These are phyloP conservation scores for Cryptococcus floricola DNA, from an alignment of 1,284 basidiomycete species.

Conservation along the genomic window DNA sequence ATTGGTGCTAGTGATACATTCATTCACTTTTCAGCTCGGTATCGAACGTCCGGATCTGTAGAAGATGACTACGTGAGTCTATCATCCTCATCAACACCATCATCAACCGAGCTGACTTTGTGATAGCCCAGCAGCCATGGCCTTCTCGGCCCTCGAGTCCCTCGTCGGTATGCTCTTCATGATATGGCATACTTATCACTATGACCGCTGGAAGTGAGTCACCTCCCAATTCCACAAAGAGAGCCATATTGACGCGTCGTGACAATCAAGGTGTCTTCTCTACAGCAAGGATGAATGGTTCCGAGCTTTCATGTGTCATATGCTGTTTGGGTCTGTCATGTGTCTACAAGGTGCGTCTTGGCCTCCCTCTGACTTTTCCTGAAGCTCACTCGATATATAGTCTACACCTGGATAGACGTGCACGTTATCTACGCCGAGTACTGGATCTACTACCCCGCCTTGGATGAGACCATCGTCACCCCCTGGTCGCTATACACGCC, in stretches of 20 bases:
- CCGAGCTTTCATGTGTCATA: constrained; percentile 24
- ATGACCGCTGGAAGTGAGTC: constrained; percentile 28
- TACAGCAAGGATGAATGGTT: constrained; percentile 29
- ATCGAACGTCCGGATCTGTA: background rate
- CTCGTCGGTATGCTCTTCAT: constrained; percentile 23
- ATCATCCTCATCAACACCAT: background rate
- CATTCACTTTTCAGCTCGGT: too few species aligned
- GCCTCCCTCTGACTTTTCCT: background rate
- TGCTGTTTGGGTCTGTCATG: constrained; percentile 20
- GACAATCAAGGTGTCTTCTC: constrained; percentile 22
- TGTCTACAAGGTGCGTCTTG: constrained; percentile 4
- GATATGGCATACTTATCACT: constrained; percentile 38
- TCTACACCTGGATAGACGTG: constrained; percentile 21
- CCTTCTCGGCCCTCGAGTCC: constrained; percentile 19
- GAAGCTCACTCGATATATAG: background rate
- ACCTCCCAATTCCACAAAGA: background rate
- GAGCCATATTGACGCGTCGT: background rate
- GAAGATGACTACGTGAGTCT: constrained; percentile 14
- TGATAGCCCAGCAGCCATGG: constrained; percentile 15
- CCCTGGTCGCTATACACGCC: constrained; percentile 27
- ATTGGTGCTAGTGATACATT: too few species aligned
- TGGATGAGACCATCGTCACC: constrained; percentile 16
- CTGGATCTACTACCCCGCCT: constrained; percentile 18
- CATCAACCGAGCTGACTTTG: background rate
- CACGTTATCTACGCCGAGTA: constrained; percentile 22